phyloP scores from a whole-genome alignment of 495 filamentous ascomycete species.

The Elasticomyces elasticus region DNA sequence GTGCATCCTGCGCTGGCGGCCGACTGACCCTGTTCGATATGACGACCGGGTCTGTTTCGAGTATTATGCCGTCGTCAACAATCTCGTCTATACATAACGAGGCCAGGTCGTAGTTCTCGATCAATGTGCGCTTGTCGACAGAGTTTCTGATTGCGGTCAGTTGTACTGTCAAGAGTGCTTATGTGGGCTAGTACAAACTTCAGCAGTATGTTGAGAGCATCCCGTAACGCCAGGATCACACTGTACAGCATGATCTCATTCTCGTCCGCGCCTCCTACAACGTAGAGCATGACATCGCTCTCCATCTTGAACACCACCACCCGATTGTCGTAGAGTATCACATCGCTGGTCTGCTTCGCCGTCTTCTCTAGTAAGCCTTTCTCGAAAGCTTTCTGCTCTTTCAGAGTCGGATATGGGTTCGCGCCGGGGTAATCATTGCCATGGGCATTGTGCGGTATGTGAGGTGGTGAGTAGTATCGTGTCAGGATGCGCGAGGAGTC shows the following conservation, averaged over 20 bases:
- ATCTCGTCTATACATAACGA: slow-evolving; percentile 92
- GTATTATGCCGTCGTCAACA: slow-evolving; percentile 89
- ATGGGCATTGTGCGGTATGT: slow-evolving; percentile 40
- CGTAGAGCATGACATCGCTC: slow-evolving; percentile 94
- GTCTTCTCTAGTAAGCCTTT: slow-evolving; percentile 95
- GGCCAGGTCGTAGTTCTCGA: slow-evolving; percentile 93
- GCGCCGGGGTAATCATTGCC: slow-evolving; percentile 49
- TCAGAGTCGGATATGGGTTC: slow-evolving; percentile 80
- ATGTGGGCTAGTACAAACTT: slow-evolving; percentile 50
- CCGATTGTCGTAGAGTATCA: slow-evolving; percentile 91
- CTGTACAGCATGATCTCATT: slow-evolving; percentile 96
- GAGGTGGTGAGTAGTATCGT: slow-evolving; percentile 90
- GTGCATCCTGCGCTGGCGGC: slow-evolving; percentile 80
- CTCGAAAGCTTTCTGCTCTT: slow-evolving; percentile 90
- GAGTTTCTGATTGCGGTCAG: slow-evolving; percentile 52
- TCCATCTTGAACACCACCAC: slow-evolving; percentile 97
- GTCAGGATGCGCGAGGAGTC: slow-evolving; percentile 84
- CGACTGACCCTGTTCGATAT: slow-evolving; percentile 84
- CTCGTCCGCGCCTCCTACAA: slow-evolving; percentile 83
- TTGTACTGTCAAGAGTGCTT: neutral
- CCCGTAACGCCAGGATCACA: slow-evolving; percentile 76
- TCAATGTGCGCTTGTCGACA: slow-evolving; percentile 91
- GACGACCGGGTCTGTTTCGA: slow-evolving; percentile 91
- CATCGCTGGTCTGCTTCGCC: slow-evolving; percentile 85
- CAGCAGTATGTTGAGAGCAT: slow-evolving; percentile 82